phyloP scores from a whole-genome alignment of 1,139 yeast genomes.

The Geotrichum histeridarum region DNA sequence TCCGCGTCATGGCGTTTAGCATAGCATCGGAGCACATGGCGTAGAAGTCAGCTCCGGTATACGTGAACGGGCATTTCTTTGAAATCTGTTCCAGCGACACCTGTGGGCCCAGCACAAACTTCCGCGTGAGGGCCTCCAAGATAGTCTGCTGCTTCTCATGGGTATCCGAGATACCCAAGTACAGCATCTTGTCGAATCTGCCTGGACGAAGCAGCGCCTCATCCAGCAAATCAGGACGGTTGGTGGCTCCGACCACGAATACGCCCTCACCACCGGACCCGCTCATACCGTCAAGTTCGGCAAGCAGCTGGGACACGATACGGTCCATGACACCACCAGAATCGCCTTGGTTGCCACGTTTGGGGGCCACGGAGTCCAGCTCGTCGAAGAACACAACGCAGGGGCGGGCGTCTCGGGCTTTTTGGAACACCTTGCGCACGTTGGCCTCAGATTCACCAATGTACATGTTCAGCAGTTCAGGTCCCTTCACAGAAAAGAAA shows the following conservation, averaged over 20 bases:
- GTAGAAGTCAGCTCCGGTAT: slow-evolving; percentile 96
- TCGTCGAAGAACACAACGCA: slow-evolving; percentile 97
- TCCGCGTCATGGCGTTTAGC: slow-evolving; percentile 91
- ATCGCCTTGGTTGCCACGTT: slow-evolving; percentile 96
- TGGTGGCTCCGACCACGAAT: slow-evolving; percentile 95
- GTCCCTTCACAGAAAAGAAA: slow-evolving; percentile 94
- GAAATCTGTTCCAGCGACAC: slow-evolving; percentile 64
- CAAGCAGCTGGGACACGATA: slow-evolving; percentile 88
- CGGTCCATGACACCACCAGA: slow-evolving; percentile 99
- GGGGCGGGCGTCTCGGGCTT: slow-evolving; percentile 92
- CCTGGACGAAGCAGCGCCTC: slow-evolving; percentile 95
- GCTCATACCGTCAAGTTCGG: slow-evolving; percentile 95
- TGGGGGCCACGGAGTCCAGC: slow-evolving; percentile 95
- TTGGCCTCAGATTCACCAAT: slow-evolving; percentile 98
- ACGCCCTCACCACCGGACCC: slow-evolving; percentile 84
- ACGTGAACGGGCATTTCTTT: slow-evolving; percentile 72
- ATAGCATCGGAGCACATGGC: slow-evolving; percentile 93
- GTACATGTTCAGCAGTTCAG: slow-evolving; percentile 91
- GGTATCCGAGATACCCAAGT: slow-evolving; percentile 88
- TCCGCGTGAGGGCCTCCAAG: slow-evolving; percentile 81
- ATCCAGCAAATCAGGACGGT: slow-evolving; percentile 88
- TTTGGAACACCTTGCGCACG: slow-evolving; percentile 87
- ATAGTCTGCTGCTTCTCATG: slow-evolving; percentile 83
- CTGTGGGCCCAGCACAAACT: slow-evolving; percentile 55
- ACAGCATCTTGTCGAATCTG: slow-evolving; percentile 89